Percentiles rank a stretch among this genome's conserved stretches.
Conservation (phyloP, 257 asterid species). For the Jacaranda mimosifolia region DNA sequence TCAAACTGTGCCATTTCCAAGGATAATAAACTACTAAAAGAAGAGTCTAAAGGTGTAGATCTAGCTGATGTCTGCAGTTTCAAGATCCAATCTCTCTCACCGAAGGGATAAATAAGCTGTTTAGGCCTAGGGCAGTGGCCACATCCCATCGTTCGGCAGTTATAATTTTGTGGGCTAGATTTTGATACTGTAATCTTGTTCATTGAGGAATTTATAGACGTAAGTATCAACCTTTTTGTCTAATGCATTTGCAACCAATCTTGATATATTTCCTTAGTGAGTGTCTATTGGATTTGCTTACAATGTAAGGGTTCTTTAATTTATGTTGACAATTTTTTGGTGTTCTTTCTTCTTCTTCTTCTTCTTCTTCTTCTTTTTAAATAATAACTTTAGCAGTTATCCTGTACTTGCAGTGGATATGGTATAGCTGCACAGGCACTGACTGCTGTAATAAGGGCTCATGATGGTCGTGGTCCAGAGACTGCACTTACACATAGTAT, state of each 20-base stretch:
- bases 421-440: slow-evolving; percentile 88
- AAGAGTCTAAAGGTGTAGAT: no score
- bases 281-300: neutral
- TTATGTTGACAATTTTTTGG: neutral
- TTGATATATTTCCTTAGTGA: neutral
- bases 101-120: no score
- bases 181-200: neutral
- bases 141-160: no score
- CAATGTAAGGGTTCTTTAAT: neutral
- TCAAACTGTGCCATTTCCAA: no score
- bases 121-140: no score
- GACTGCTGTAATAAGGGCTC: slow-evolving; percentile 82
- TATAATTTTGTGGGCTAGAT: neutral
- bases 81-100: no score
- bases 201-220: neutral
- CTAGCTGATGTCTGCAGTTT: no score
- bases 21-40: no score
- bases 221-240: neutral
- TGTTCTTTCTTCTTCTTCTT: neutral
- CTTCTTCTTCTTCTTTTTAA: neutral
- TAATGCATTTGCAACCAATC: neutral
- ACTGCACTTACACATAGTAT: slow-evolving; percentile 64
- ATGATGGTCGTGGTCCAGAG: slow-evolving; percentile 85
- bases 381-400: neutral
- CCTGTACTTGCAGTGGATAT: slow-evolving; percentile 72